Base-by-base conservation (phyloP, 768 basidiomycete species). In the Rhodotorula babjevae region DNA sequence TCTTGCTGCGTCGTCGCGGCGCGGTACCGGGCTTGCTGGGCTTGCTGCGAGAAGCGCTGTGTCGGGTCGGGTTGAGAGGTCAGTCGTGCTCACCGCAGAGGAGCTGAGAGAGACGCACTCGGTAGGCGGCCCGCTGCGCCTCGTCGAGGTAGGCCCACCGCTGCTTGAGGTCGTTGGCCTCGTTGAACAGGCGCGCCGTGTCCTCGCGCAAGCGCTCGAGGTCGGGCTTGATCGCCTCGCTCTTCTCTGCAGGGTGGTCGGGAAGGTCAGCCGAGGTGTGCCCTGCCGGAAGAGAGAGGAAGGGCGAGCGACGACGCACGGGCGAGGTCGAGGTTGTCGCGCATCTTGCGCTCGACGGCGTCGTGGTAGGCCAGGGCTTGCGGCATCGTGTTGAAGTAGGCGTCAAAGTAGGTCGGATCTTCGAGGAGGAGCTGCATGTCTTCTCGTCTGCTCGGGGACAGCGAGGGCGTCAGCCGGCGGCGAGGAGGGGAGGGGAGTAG, bases 1-100 rank as follows among this genome's bases (percentile, higher is more conserved):
- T 98, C 95, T 81, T 94, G 93, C 31, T 89, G 89, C 0, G 89
- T 92, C 27, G 89, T 89, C 46, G 92, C 90, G 79, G 97, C 93
- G 57, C 88, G 86, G 21, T 95, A 85, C 5, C 94, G 88, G 83
- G 94, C 86, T 60, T 91, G 86, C 44, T 97, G 87, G 78, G 96
- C 95, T 77, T 92, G 89, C 0, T 91, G 89, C 5, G 87, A 87
- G 78, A 90, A 90, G 60, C 90, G 87, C 93, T 96, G 72, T 7
- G 19, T 7, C 44, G 44, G 50, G 50, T 19, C 14, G 23, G 25
- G 11, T 50, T 50, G 3, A 2, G 8, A 10, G 50, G 50, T 21
- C 19, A 21, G 49, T n/a, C n/a, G 23, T 4, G 9, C 16, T 18
- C 10, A 5, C 25, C 50, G 10, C 23, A 12, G 23, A 52, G 6